Evolutionary conservation across 768 basidiomycete species (phyloP).

Genomic region (Podaxis pistillaris): DNA sequence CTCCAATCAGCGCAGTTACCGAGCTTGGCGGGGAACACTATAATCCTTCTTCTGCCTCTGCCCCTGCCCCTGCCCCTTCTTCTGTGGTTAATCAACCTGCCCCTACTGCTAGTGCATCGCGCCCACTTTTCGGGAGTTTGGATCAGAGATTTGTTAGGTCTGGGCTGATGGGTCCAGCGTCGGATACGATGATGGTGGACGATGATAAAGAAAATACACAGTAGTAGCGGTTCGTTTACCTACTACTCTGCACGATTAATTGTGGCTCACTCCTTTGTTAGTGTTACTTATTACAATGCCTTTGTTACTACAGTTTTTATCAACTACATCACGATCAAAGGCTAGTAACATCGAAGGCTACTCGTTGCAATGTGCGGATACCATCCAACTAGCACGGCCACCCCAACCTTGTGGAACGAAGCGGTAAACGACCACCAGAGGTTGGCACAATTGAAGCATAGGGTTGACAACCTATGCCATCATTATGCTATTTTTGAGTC

Average conservation of each 20-base stretch:
- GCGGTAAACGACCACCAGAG: too few relatives aligned
- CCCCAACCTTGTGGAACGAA: too few relatives aligned
- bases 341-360: too few relatives aligned
- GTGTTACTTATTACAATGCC: neutral
- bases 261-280: too few relatives aligned
- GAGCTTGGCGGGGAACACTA: conserved; percentile 22
- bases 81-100: neutral
- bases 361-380: too few relatives aligned
- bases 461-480: too few relatives aligned
- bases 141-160: conserved; percentile 65
- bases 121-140: conserved; percentile 55
- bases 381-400: too few relatives aligned
- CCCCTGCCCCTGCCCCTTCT: neutral
- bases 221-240: neutral
- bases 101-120: conserved; percentile 22
- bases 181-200: conserved; percentile 46
- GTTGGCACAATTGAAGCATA: too few relatives aligned
- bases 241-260: too few relatives aligned
- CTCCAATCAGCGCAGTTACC: conserved; percentile 65
- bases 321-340: too few relatives aligned
- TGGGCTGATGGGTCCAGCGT: conserved; percentile 31
- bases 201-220: conserved; percentile 53
- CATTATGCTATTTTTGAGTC: neutral
- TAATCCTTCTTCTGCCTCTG: neutral
- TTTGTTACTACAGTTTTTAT: neutral